A percentile compares a stretch with the other conserved stretches of the same genome.
These are phyloP conservation scores for Ustilago crameri DNA, from an alignment of 1,284 basidiomycete species.

Conservation along the genomic window DNA sequence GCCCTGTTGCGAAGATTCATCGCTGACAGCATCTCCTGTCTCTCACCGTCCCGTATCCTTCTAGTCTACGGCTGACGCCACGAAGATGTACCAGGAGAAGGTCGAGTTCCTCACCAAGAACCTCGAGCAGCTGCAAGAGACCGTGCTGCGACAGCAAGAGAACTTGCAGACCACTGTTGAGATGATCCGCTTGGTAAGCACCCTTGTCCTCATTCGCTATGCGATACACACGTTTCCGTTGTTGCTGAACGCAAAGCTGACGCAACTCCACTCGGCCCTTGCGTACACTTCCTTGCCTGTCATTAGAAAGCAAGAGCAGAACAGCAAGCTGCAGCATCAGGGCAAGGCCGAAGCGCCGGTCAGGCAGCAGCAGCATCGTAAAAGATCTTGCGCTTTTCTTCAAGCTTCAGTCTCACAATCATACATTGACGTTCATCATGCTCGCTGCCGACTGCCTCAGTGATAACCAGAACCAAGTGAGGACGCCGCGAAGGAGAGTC, in stretches of 20 bases:
- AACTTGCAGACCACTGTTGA: conserved; percentile 64
- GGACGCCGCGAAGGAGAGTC: too few species aligned
- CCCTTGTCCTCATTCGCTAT: too few species aligned
- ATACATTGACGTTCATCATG: too few species aligned
- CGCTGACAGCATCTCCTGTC: neutral
- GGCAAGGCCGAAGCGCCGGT: conserved; percentile 14
- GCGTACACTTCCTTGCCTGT: neutral
- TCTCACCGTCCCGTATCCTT: neutral
- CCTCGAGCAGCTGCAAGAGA: conserved; percentile 65
- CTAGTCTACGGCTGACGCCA: conserved; percentile 59
- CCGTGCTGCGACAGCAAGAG: conserved; percentile 64
- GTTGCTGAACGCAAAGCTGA: neutral
- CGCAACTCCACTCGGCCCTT: too few species aligned
- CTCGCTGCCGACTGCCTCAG: too few species aligned
- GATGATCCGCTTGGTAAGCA: conserved; percentile 63
- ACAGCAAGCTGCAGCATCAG: conserved; percentile 26
- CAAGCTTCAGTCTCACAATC: too few species aligned
- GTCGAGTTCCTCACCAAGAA: conserved; percentile 62
- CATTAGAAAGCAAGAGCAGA: conserved; percentile 45
- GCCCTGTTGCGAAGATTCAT: neutral
- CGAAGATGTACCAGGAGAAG: conserved; percentile 60
- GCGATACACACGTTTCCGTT: too few species aligned
- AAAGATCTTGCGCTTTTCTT: too few species aligned
- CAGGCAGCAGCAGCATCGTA: conserved; percentile 18
- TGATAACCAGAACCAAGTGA: too few species aligned